Conservation (phyloP, 331 rosid species). For the Pyracantha coccinea region DNA sequence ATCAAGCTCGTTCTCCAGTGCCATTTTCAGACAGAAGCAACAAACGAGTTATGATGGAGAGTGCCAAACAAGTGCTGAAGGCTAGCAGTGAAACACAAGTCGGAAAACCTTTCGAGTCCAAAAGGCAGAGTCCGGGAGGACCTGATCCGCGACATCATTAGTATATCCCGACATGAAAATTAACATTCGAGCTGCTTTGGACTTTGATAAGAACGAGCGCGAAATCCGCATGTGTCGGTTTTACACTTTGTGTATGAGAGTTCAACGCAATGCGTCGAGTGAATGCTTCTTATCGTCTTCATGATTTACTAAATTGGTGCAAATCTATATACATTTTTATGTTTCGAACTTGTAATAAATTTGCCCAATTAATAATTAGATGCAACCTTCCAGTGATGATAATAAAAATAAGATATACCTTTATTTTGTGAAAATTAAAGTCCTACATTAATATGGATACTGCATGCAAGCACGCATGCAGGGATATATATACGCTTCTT, state of each 20-base stretch:
- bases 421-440: not conserved
- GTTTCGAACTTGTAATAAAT: not conserved
- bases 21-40: not conserved
- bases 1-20: not conserved
- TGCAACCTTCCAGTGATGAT: not conserved
- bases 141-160: conserved; percentile 25
- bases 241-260: not conserved
- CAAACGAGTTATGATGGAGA: not conserved
- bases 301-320: not conserved
- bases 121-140: conserved; percentile 8
- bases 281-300: not conserved
- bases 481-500: not conserved
- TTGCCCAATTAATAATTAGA: not conserved
- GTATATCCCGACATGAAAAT: not conserved
- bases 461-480: not conserved
- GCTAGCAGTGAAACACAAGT: conserved; percentile 9
- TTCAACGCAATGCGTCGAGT: not conserved
- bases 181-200: not conserved
- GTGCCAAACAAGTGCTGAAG: conserved; percentile 7
- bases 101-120: conserved; percentile 1
- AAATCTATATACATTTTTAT: not conserved
- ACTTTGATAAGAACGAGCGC: not conserved
- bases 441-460: not conserved
- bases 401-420: not conserved
- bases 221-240: not conserved